Base-by-base conservation (phyloP, 495 filamentous ascomycete species). In the Cenococcum geophilum region DNA sequence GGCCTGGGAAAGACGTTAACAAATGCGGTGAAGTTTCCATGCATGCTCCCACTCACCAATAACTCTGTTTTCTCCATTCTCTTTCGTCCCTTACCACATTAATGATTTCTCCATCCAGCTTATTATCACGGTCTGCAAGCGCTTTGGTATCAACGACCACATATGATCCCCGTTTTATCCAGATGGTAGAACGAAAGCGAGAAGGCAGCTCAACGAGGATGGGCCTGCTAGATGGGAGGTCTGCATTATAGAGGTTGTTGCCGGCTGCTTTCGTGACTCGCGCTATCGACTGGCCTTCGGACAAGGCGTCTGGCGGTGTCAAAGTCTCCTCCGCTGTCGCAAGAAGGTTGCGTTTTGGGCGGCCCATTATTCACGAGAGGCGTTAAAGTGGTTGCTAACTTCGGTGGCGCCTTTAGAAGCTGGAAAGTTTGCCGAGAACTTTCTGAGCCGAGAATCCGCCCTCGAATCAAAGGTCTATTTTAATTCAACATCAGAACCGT, bases 61-160 rank as follows among this genome's bases (percentile, higher is more conserved):
- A 98, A n/a, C 76, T 69, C 75, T 86, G 83, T 75, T 92, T 95
- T 62, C 92, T 83, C 93, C 93, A 98, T 36, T 77, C 78, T 76
- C 88, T 93, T 76, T 97, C 93, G 70, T 96, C 88, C 51, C 88
- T 77, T 42, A 98, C 91, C 11, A 98, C 83, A 71, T 96, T 96
- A 67, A 95, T 79, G 70, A 98, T 95, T 74, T 96, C 89, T 16
- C 92, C 93, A 51, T 81, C 78, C 9, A 96, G 79, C 75, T 89
- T 92, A 67, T 90, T 92, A 27, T 84, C 82, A 53, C 86, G 78
- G n/a, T 79, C 81, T 27, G 83, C 83, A 37, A 86, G 79, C 10
- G 82, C 77, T 34, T 79, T 77, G 32, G 84, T 83, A 61, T 97
- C 89, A 21, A 97, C 79, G 18, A 97, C 72, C 22, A 97, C 89